phyloP scores from a whole-genome alignment of 257 asterid species.

The Capsicum pubescens region DNA sequence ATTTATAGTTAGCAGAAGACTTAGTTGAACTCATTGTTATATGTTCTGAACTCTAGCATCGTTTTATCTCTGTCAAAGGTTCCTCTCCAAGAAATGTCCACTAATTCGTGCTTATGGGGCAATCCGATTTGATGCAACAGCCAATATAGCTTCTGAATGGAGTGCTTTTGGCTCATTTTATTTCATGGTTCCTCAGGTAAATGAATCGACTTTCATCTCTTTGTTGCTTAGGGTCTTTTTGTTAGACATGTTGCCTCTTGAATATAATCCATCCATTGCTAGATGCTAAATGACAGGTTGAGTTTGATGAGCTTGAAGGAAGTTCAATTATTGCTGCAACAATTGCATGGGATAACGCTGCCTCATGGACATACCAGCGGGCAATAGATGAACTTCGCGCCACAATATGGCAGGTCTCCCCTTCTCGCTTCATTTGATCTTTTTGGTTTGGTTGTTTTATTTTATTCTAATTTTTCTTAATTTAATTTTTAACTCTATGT shows the following conservation, averaged over 20 bases:
- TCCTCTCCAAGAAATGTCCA: slow-evolving; percentile 82
- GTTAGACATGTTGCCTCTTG: slow-evolving; percentile 5
- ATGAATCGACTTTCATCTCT: neutral
- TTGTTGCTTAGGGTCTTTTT: neutral
- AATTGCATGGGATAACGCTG: slow-evolving; percentile 85
- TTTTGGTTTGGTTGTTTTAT: neutral
- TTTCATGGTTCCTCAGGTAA: slow-evolving; percentile 94
- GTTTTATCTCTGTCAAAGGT: slow-evolving; percentile 47
- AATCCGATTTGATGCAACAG: slow-evolving; percentile 79
- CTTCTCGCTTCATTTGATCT: neutral
- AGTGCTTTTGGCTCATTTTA: slow-evolving; percentile 86
- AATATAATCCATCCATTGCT: slow-evolving; percentile 33
- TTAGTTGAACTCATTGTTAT: neutral
- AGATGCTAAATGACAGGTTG: slow-evolving; percentile 63
- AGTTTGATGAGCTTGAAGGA: slow-evolving; percentile 88
- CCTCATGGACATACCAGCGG: slow-evolving; percentile 62
- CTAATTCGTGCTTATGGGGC: slow-evolving; percentile 95
- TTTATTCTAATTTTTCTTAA: slow-evolving; percentile 9
- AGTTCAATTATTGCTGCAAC: slow-evolving; percentile 92
- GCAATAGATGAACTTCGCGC: slow-evolving; percentile 75
- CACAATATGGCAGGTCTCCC: slow-evolving; percentile 72
- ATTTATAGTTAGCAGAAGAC: neutral
- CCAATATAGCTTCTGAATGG: slow-evolving; percentile 77
- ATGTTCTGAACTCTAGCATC: slow-evolving; percentile 27
- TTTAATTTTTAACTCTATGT: neutral